Base-by-base conservation (phyloP, 2,329 filamentous ascomycete genomes). In the Fusarium temperatum region DNA sequence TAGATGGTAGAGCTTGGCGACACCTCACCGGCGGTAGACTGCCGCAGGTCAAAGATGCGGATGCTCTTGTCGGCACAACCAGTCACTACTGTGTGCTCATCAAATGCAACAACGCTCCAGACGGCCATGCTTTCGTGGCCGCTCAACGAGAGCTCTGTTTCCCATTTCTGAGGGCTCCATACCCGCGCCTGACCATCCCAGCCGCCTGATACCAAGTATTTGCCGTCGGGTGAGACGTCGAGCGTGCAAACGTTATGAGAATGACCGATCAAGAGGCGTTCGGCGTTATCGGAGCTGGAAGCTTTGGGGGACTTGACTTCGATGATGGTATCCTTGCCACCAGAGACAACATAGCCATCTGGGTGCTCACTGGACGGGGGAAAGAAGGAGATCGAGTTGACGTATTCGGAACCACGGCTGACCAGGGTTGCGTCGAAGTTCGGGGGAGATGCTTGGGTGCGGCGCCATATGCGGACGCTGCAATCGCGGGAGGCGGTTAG, bases 121-220 rank as follows among this genome's bases (percentile, higher is more conserved):
- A 99, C 95, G 56, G 92, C 92, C 77, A 82, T 82, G 44, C 90
- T 93, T 63, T 92, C 89, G 79, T 98, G 95, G 10, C 94, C 95
- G 51, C 89, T 84, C 24, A 99, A 86, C 53, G 92, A 80, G 18
- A 91, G 84, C 73, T 93, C 89, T 15, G 89, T 89, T 79, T 97
- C 94, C 94, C 96, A 98, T 75, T 92, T 95, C 45, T 90, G 89
- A n/a, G 96, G 85, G 72, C 88, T 89, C 96, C 96, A 99, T 59
- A 98, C 85, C 62, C 94, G 92, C 35, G 94, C 95, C 73, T 95
- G 93, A 36, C 90, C 90, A 82, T 99, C 96, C 96, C 96, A 99
- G 78, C 95, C 94, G 38, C 96, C 96, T 74, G 96, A 98, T 53
- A 98, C 91, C 45, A 98, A 87, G 81, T 91, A 94, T 51, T 85